Percentiles rank a stretch among this genome's conserved stretches.
Conservation (phyloP, 208 protist species). For the Trypanosoma cruzi region DNA sequence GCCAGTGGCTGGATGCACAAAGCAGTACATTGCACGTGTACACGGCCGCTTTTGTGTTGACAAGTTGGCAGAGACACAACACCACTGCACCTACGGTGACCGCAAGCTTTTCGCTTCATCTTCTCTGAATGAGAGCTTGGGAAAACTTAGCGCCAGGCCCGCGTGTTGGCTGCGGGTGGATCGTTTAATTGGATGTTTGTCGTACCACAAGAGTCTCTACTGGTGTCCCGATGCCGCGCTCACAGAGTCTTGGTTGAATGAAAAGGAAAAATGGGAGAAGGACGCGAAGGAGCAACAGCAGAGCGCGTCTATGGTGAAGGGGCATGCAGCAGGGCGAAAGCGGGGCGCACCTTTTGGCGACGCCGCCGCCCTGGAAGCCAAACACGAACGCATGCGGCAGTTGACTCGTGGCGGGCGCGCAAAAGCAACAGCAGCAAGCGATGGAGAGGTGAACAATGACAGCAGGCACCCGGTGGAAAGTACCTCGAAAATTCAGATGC, state of each 20-base stretch:
- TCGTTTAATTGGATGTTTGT: conserved; percentile 68
- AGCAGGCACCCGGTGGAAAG: not conserved
- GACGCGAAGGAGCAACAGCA: conserved; percentile 3
- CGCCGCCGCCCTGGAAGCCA: conserved; percentile 34
- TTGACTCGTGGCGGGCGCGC: conserved; percentile 41
- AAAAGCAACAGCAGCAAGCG: not conserved
- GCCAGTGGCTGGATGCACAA: conserved; percentile 25
- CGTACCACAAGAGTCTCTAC: conserved; percentile 72
- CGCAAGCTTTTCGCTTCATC: not conserved
- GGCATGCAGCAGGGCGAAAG: not conserved
- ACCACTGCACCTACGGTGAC: conserved; percentile 37
- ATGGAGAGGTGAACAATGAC: not conserved
- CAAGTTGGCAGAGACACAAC: conserved; percentile 39
- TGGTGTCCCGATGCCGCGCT: conserved; percentile 48
- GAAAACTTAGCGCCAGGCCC: not conserved
- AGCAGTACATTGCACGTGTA: conserved; percentile 68
- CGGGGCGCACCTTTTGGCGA: not conserved
- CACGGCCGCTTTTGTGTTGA: conserved; percentile 46
- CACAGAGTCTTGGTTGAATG: conserved; percentile 24
- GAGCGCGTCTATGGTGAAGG: not conserved
- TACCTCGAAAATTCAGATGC: not conserved
- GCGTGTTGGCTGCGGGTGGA: conserved; percentile 31
- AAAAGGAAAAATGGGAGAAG: conserved; percentile 9
- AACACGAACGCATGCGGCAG: conserved; percentile 56
- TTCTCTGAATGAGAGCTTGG: not conserved